Percentiles rank a stretch among this genome's conserved stretches.
These are phyloP conservation scores for Trichosanthes truncata DNA, from an alignment of 306 rosid species.

Conservation along the genomic window DNA sequence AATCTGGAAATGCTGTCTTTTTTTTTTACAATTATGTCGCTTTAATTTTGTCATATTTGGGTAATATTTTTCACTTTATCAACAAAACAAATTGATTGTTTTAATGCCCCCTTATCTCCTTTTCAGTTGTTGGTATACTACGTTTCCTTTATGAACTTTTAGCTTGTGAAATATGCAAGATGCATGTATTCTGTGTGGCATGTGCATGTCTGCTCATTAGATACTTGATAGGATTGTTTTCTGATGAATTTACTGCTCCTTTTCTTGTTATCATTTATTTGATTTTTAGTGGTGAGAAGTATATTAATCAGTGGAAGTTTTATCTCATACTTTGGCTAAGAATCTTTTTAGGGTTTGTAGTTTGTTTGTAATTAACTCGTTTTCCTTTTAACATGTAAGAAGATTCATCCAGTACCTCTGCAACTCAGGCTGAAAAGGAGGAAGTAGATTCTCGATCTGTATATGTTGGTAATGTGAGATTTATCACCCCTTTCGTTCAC, in stretches of 20 bases:
- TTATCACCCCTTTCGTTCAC: conserved; percentile 13
- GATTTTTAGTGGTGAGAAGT: not conserved
- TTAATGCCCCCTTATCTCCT: not conserved
- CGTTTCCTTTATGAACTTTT: not conserved
- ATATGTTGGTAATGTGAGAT: conserved; percentile 96
- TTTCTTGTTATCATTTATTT: not conserved
- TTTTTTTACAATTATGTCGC: not conserved
- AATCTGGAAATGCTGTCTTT: not conserved
- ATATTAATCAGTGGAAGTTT: not conserved
- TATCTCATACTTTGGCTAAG: not conserved
- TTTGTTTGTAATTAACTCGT: not conserved
- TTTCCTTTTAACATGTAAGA: conserved; percentile 22
- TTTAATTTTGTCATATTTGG: not conserved
- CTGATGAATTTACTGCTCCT: not conserved
- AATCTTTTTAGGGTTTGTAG: not conserved
- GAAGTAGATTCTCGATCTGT: conserved; percentile 96
- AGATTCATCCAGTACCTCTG: conserved; percentile 76
- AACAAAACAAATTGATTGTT: not conserved
- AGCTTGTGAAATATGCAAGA: not conserved
- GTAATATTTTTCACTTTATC: not conserved
- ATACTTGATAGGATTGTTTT: not conserved
- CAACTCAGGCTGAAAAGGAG: conserved; percentile 92
- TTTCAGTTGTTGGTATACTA: not conserved
- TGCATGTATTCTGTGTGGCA: not conserved
- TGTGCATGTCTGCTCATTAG: not conserved